A percentile compares a stretch with the other conserved stretches of the same genome.
Conservation (phyloP, 2,329 filamentous ascomycete species). For the Venturia carpophila region DNA sequence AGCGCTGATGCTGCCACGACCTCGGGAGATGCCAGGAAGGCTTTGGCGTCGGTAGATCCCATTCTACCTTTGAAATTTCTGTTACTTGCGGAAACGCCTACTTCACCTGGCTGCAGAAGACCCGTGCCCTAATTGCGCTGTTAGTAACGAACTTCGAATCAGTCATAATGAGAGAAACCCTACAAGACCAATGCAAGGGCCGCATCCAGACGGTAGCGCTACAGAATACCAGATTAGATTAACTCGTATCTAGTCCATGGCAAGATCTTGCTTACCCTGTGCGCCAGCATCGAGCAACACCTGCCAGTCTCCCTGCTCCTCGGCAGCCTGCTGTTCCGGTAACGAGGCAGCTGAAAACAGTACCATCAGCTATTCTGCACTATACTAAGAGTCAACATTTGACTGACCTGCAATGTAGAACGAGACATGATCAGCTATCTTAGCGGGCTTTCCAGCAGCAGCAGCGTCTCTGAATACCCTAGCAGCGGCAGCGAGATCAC, state of each 20-base stretch:
- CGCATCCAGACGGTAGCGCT: slow-evolving; percentile 67
- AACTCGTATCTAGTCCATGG: slow-evolving; percentile 48
- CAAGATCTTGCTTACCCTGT: slow-evolving; percentile 25
- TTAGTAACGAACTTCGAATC: not conserved
- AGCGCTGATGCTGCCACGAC: slow-evolving; percentile 87
- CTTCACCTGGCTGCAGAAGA: slow-evolving; percentile 74
- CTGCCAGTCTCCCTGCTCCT: slow-evolving; percentile 81
- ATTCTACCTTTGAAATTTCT: slow-evolving; percentile 89
- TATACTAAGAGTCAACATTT: not conserved
- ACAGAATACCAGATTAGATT: not conserved
- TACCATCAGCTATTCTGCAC: not conserved
- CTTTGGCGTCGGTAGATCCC: slow-evolving; percentile 70
- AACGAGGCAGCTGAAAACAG: slow-evolving; percentile 57
- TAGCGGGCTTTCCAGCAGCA: slow-evolving; percentile 51
- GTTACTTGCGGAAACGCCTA: slow-evolving; percentile 76
- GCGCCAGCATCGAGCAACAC: slow-evolving; percentile 73
- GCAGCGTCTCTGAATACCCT: slow-evolving; percentile 76
- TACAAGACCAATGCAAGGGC: slow-evolving; percentile 67
- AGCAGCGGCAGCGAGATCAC: slow-evolving; percentile 74
- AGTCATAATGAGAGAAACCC: not conserved
- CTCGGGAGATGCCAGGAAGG: slow-evolving; percentile 82
- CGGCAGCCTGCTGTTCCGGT: slow-evolving; percentile 66
- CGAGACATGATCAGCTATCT: slow-evolving; percentile 66
- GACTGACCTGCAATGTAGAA: slow-evolving; percentile 66
- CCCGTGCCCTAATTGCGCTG: slow-evolving; percentile 49